phyloP scores from a whole-genome alignment of 176 grass and related monocot genomes.

The Oropetium thomaeum region DNA sequence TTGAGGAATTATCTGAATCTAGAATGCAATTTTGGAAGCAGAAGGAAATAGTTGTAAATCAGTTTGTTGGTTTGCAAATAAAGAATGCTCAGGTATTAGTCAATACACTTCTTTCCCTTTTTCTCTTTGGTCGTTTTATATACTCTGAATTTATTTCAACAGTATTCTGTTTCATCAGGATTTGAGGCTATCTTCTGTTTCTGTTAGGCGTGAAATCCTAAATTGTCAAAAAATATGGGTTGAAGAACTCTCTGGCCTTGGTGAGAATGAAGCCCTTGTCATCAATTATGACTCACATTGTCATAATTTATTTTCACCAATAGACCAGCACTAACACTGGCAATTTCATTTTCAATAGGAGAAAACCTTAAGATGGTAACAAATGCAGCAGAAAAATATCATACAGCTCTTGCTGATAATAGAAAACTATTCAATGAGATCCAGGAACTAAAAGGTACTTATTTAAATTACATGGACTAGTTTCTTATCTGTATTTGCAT shows the following conservation, averaged over 20 bases:
- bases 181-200: constrained; percentile 64
- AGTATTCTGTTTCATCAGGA: constrained; percentile 53
- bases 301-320: constrained; percentile 8
- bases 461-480: constrained; percentile 10
- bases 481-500: constrained; percentile 20
- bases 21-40: constrained; percentile 50
- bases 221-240: constrained; percentile 55
- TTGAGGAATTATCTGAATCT: constrained; percentile 43
- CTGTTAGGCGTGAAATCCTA: constrained; percentile 48
- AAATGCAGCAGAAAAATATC: constrained; percentile 62
- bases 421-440: constrained; percentile 82
- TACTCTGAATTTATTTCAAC: constrained; percentile 26
- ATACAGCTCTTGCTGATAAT: constrained; percentile 74
- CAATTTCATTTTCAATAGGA: constrained; percentile 26
- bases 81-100: constrained; percentile 53
- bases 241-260: constrained; percentile 58
- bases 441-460: constrained; percentile 90
- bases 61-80: constrained; percentile 47
- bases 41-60: constrained; percentile 34
- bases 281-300: constrained; percentile 9
- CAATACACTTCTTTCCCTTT: background rate
- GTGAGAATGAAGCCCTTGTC: constrained; percentile 26
- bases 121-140: background rate
- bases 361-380: constrained; percentile 52
- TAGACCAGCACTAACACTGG: constrained; percentile 25